A percentile compares a stretch with the other conserved stretches of the same genome.
phyloP scores from a whole-genome alignment of 106 monocot genomes.

The Ottelia alismoides region DNA sequence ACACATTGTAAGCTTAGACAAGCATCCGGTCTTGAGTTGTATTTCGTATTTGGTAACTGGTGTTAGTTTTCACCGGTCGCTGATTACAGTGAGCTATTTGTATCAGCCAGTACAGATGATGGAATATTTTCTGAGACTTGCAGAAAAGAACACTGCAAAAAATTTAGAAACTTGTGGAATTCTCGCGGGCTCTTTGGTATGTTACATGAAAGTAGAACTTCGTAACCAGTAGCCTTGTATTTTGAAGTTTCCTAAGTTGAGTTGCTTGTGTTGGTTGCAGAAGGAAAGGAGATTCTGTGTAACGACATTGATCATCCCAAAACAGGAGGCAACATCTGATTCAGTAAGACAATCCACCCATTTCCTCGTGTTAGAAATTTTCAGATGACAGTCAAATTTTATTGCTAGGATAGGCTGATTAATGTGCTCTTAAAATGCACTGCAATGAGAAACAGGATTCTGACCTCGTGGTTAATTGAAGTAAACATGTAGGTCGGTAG shows the following conservation, averaged over 20 bases:
- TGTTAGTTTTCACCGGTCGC: no score
- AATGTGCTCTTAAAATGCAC: no score
- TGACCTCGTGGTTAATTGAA: no score
- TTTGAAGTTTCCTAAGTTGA: background rate
- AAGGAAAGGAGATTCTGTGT: conserved; percentile 86
- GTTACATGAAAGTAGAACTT: no score
- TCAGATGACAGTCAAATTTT: no score
- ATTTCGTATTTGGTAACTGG: no score
- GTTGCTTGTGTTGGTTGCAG: conserved; percentile 35
- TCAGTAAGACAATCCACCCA: conserved; percentile 41
- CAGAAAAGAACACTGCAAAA: conserved; percentile 67
- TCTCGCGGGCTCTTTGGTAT: conserved; percentile 94
- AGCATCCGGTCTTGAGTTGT: background rate
- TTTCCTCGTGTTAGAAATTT: no score
- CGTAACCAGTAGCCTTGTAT: no score
- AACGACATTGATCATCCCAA: conserved; percentile 86
- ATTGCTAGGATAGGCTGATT: no score
- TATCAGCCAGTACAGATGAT: conserved; percentile 89
- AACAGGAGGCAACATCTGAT: conserved; percentile 95
- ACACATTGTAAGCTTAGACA: conserved; percentile 60
- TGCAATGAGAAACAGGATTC: no score
- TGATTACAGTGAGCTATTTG: no score
- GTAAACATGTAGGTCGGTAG: no score
- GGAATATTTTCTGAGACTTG: conserved; percentile 82
- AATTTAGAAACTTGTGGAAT: conserved; percentile 99